Evolutionary conservation across 2,329 filamentous ascomycete genomes (phyloP), one percentile per base, ranked within the genome.

Genomic region (Epichloe sp.): DNA sequence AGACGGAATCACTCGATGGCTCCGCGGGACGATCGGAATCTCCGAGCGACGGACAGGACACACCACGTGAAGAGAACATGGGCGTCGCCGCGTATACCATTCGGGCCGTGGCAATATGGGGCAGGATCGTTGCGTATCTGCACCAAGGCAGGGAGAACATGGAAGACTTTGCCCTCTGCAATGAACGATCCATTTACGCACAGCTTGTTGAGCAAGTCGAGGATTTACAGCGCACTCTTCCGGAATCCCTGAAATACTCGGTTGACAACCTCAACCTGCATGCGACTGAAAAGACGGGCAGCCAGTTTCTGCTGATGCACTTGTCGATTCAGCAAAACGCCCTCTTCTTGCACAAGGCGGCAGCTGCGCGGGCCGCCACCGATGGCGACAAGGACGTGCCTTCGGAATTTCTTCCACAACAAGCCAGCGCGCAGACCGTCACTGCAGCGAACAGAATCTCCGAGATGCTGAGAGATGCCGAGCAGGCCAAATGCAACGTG

Each of bases 241-340:
- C 91, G 0, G 74, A 79, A 8, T 73, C 74, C 36, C 70, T 97
- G n/a, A 72, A 77, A 23, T 95, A 93, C 65, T 88, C 76, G 4
- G 67, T 76, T 10, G 88, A 95, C 58, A 97, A 96, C 60, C 75
- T 97, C 2, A 83, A 88, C 52, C 79, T 85, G 41, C 89, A 97
- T 64, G 83, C 84, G 34, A 89, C 86, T 3, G 88, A 94, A 60
- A 85, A 84, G 58, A 84, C 89, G 53, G 88, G 85, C 3, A 94
- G 94, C 61, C 91, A 96, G 60, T 96, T 95, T 61, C 71, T 97
- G 15, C 94, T 96, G 61, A 72, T 97, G 50, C 93, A 98, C 65
- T 86, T 97, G 53, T 79, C 88, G 34, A 82, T 89, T 57, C 86
- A 95, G 60, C 93, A 97, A 66, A 90, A 90, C 57, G 81, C 88